Evolutionary conservation across 2,329 filamentous ascomycete species (phyloP), one percentile per base, ranked within the genome.

Genomic region (Clonostachys sp.): DNA sequence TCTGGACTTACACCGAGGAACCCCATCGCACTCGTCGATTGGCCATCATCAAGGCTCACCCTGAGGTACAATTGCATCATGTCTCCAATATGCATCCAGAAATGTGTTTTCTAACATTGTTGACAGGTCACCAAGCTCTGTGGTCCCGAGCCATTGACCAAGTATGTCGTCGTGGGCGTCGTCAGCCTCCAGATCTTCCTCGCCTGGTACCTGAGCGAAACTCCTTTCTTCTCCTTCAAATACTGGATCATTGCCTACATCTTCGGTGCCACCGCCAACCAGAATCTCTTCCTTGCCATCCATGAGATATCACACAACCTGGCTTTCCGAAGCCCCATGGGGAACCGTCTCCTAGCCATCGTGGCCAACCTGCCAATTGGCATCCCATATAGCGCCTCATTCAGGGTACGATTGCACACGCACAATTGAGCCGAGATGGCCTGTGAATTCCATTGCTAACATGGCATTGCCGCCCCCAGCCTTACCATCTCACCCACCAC

Each of bases 1-100:
- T 95, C 73, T 97, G 95, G 94, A 96, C 94, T 39, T 97, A 99
- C 65, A 96, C 94, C 10, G 94, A 99, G 67, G 94, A 99, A 71
- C 94, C 94, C 52, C 94, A 99, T 70, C 83, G 91, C 57, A 94
- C 92, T 34, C 79, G 94, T 57, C 82, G 94, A 48, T 82, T 92
- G 58, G 90, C 91, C 52, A 99, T 99, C 60, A 97, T 99, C 71
- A 97, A 96, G 74, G 91, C 92, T 47, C 92, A 99, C 65, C 94
- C 94, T 42, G 92, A 99, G 80, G 91, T 92, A 72, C 17, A 64
- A 12, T 17, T n/a, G 36, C 16, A 16, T 18, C 36, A 12, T 3
- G 8, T n/a, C 6, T n/a, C 36, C 9, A n/a, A n/a, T 39, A 2
- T 39, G 14, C 14, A n/a, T 39, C 12, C 36, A n/a, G 7, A 18